Conservation (phyloP, 1,139 yeast species). For the Yamadazyma mexicana region DNA sequence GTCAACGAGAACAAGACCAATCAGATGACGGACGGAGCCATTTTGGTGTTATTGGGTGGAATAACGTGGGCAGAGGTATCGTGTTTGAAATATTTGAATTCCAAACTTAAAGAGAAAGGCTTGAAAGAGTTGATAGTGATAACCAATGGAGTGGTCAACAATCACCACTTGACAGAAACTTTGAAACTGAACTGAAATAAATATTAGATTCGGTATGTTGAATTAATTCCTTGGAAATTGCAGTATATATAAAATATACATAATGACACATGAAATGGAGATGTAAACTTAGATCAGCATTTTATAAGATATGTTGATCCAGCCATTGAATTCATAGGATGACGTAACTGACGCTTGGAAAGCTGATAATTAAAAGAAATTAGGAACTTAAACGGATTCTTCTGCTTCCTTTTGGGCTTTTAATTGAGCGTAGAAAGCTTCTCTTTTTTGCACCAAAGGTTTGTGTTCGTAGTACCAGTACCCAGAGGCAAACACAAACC, state of each 20-base stretch:
- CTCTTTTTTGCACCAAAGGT: conserved; percentile 71
- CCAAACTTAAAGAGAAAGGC: conserved; percentile 29
- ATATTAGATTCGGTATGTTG: no score
- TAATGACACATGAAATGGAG: not conserved
- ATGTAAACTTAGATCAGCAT: not conserved
- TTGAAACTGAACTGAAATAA: not conserved
- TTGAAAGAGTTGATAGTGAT: conserved; percentile 50
- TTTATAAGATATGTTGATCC: not conserved
- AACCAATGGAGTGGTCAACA: conserved; percentile 58
- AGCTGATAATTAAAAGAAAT: not conserved
- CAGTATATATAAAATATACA: not conserved
- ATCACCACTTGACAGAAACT: conserved; percentile 15
- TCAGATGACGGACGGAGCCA: conserved; percentile 21
- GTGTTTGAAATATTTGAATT: conserved; percentile 58
- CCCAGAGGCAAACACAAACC: conserved; percentile 34
- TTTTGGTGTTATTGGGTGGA: conserved; percentile 68
- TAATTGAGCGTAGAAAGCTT: conserved; percentile 76
- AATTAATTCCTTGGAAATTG: not conserved
- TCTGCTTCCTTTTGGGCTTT: conserved; percentile 74
- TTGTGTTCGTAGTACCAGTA: conserved; percentile 57
- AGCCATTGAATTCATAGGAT: not conserved
- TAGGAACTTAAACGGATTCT: conserved; percentile 31
- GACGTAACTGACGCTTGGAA: not conserved
- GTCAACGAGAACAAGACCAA: conserved; percentile 30
- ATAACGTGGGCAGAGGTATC: conserved; percentile 77